Evolutionary conservation across 192 early-diverging fungal species (phyloP).

Genomic region (Coemansia sp.): DNA sequence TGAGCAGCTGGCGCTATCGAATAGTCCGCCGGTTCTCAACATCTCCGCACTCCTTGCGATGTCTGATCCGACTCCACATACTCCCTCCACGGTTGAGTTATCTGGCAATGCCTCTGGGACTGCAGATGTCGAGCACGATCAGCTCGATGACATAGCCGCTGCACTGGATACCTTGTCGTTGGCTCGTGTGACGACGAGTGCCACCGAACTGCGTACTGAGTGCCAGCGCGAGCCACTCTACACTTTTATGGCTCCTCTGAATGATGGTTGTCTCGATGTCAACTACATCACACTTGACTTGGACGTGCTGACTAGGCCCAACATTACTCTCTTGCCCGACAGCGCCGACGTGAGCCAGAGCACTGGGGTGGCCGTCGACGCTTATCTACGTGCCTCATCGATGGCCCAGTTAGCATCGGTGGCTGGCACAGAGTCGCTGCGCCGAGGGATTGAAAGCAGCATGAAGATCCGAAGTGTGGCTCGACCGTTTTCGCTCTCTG

Average conservation of each 20-base stretch:
- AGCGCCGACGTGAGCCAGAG: constrained; percentile 9
- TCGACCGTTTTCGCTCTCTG: constrained; percentile 1
- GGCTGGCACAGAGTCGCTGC: neutral
- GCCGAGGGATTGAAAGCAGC: neutral
- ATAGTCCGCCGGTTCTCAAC: neutral
- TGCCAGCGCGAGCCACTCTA: constrained; percentile 35
- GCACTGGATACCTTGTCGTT: constrained; percentile 42
- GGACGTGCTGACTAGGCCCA: constrained; percentile 27
- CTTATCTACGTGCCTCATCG: constrained; percentile 4
- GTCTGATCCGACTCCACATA: neutral
- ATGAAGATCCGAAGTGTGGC: neutral
- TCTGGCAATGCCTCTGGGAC: neutral
- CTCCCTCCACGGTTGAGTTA: neutral
- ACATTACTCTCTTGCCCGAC: constrained; percentile 23
- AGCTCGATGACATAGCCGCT: constrained; percentile 11
- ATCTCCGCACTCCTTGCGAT: neutral
- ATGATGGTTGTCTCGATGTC: constrained; percentile 43
- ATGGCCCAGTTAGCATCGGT: neutral
- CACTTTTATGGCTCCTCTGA: constrained; percentile 25
- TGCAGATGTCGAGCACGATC: constrained; percentile 6
- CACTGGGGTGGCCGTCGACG: constrained; percentile 11
- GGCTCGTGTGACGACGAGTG: neutral
- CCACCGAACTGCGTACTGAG: constrained; percentile 18
- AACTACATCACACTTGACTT: constrained; percentile 38
- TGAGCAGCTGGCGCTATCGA: constrained; percentile 4